Conservation (phyloP, 2,329 filamentous ascomycete species). For the Cladophialophora bantiana region DNA sequence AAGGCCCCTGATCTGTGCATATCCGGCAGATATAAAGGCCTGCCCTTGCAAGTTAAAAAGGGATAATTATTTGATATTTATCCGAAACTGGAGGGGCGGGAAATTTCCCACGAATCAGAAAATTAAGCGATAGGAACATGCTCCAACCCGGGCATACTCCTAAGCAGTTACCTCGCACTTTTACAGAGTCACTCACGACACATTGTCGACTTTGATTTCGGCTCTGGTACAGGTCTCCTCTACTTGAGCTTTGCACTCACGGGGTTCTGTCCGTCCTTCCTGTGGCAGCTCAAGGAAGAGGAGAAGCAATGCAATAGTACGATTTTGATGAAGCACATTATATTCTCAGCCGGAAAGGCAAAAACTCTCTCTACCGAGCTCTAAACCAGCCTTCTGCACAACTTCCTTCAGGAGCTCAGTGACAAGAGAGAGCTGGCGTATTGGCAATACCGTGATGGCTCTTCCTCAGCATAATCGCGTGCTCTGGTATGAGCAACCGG, state of each 20-base stretch:
- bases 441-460: not conserved
- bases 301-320: not conserved
- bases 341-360: not conserved
- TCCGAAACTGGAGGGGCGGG: not conserved
- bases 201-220: not conserved
- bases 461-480: not conserved
- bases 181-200: not conserved
- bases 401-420: not conserved
- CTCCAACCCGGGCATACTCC: too few relatives aligned
- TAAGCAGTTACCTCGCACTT: too few relatives aligned
- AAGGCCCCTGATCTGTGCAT: too few relatives aligned
- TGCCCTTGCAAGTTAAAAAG: too few relatives aligned
- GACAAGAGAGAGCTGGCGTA: not conserved
- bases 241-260: not conserved
- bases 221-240: not conserved
- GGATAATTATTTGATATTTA: too few relatives aligned
- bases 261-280: not conserved
- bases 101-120: not conserved
- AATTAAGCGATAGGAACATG: not conserved
- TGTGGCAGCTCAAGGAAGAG: not conserved
- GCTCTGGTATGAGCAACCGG: conserved; percentile 54
- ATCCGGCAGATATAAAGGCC: too few relatives aligned
- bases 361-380: not conserved
- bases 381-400: too few relatives aligned
- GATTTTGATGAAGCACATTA: not conserved